Percentiles rank a stretch among this genome's conserved stretches.
Conservation (phyloP, 306 rosid genomes). For the Oemleria cerasiformis region DNA sequence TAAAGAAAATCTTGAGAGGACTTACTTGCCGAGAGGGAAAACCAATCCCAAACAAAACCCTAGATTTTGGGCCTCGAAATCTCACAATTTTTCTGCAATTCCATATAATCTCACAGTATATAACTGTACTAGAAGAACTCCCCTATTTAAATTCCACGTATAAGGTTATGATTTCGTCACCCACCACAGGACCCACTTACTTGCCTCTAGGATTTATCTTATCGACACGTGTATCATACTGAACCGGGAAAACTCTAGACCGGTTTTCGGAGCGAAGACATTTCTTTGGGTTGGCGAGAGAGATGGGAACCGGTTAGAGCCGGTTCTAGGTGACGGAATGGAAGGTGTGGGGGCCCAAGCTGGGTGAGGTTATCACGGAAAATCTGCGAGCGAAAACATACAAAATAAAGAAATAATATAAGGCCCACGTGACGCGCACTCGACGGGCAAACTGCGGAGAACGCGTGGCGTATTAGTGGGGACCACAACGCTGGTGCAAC, state of each 20-base stretch:
- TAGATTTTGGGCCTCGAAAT: conserved; percentile 47
- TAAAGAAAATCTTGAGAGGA: not conserved
- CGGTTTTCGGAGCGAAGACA: not conserved
- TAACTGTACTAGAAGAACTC: conserved; percentile 22
- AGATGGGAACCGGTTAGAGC: conserved; percentile 24
- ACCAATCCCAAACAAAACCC: conserved; percentile 37
- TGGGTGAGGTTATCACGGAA: conserved; percentile 27
- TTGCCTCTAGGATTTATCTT: not conserved
- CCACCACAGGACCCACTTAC: conserved; percentile 30
- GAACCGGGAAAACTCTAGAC: conserved; percentile 16
- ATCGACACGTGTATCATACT: conserved; percentile 37
- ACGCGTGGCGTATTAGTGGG: conserved; percentile 65
- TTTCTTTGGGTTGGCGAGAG: not conserved
- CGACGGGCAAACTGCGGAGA: conserved; percentile 37
- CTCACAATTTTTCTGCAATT: conserved; percentile 45
- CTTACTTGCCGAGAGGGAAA: conserved; percentile 21
- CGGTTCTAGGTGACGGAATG: conserved; percentile 27
- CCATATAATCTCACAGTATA: conserved; percentile 6
- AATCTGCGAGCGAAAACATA: not conserved
- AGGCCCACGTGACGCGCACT: conserved; percentile 70
- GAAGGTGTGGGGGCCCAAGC: not conserved
- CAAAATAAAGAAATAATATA: conserved; percentile 5
- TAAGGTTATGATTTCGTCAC: conserved; percentile 44
- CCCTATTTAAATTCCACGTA: conserved; percentile 27
- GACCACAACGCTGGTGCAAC: conserved; percentile 33